Evolutionary conservation across 1,284 basidiomycete genomes (phyloP).

Genomic region (Thelephora terrestris): DNA sequence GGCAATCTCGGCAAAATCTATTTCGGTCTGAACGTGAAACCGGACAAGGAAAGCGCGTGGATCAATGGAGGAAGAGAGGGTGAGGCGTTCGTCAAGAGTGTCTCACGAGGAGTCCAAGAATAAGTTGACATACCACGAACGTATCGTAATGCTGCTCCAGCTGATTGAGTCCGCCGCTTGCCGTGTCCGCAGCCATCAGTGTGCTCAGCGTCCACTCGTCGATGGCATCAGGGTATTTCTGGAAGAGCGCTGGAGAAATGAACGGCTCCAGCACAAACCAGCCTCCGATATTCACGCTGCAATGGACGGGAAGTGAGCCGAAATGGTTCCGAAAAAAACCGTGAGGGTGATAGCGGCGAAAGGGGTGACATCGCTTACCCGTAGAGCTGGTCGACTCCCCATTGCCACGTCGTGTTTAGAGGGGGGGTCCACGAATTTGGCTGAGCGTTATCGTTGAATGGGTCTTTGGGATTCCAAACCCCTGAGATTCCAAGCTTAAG

Average conservation of each 20-base stretch:
- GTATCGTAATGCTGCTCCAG: conserved; percentile 75
- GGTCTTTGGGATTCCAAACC: conserved; percentile 55
- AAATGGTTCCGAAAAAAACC: no score
- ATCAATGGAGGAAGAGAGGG: conserved; percentile 6
- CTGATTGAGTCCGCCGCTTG: conserved; percentile 42
- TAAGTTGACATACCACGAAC: conserved; percentile 52
- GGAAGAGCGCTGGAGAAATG: conserved; percentile 43
- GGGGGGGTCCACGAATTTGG: conserved; percentile 67
- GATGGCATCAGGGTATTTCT: conserved; percentile 38
- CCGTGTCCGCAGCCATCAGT: conserved; percentile 56
- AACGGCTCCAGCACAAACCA: conserved; percentile 54
- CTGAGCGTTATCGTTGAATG: conserved; percentile 63
- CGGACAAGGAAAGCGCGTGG: conserved; percentile 4
- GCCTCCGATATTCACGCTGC: conserved; percentile 61
- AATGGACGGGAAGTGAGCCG: neutral
- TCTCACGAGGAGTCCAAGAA: conserved; percentile 1
- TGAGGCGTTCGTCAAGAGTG: no score
- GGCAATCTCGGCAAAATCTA: conserved; percentile 84
- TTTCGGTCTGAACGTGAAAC: conserved; percentile 54
- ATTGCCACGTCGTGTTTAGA: conserved; percentile 56
- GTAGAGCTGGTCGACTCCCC: conserved; percentile 33
- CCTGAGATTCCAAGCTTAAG: conserved; percentile 14
- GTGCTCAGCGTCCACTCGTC: conserved; percentile 75
- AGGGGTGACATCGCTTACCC: conserved; percentile 17
- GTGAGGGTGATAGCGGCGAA: neutral